phyloP scores from a whole-genome alignment of 352 stramenopile genomes.

The Phytophthora nicotianae region DNA sequence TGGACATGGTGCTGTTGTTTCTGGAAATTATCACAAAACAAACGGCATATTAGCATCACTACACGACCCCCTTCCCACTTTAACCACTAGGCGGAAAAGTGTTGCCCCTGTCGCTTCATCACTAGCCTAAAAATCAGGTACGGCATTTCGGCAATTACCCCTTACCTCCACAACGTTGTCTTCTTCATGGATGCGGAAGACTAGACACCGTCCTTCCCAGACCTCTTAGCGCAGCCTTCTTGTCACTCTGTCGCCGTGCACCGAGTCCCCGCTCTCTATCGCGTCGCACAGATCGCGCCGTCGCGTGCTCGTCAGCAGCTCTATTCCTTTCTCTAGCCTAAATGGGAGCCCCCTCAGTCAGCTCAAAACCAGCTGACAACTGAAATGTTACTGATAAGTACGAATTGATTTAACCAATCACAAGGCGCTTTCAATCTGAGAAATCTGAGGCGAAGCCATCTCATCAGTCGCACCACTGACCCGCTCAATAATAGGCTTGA shows the following conservation, averaged over 20 bases:
- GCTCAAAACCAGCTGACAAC: background rate
- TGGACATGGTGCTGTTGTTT: conserved; percentile 24
- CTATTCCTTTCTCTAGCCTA: conserved; percentile 27
- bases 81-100: conserved; percentile 1
- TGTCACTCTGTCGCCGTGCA: conserved; percentile 12
- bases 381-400: conserved; percentile 22
- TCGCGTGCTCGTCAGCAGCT: conserved; percentile 26
- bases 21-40: conserved; percentile 7
- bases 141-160: background rate
- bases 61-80: conserved; percentile 1
- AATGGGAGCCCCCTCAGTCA: conserved; percentile 12
- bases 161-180: conserved; percentile 38
- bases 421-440: conserved; percentile 4
- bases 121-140: conserved; percentile 21
- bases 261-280: background rate
- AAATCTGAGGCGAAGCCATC: conserved; percentile 30
- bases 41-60: conserved; percentile 3
- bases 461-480: conserved; percentile 17
- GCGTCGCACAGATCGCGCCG: conserved; percentile 16
- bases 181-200: conserved; percentile 37
- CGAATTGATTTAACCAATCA: conserved; percentile 32
- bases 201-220: background rate
- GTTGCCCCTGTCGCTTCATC: conserved; percentile 9
- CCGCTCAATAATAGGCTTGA: conserved; percentile 23
- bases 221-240: conserved; percentile 4